Conservation (phyloP, 2,329 filamentous ascomycete species). For the Trichophyton rubrum region DNA sequence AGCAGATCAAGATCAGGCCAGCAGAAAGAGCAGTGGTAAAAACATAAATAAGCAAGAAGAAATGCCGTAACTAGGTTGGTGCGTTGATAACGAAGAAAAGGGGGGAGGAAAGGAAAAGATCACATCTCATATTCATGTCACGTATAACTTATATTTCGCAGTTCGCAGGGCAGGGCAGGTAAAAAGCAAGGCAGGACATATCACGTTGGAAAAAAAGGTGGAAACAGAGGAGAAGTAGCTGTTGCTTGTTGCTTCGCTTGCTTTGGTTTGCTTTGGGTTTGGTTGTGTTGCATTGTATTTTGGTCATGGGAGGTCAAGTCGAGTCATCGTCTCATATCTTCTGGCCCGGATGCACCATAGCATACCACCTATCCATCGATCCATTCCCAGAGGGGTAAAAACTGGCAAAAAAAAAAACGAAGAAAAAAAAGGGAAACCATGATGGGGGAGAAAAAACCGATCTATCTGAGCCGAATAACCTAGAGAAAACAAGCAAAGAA, state of each 20-base stretch:
- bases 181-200: not conserved
- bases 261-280: no score
- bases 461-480: not conserved
- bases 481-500: not conserved
- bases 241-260: no score
- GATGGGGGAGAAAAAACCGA: not conserved
- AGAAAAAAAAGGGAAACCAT: not conserved
- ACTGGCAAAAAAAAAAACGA: not conserved
- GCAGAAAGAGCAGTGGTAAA: not conserved
- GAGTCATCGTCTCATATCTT: no score
- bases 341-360: no score
- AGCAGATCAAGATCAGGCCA: not conserved
- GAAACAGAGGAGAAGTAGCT: not conserved
- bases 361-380: no score
- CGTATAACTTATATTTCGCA: slow-evolving; percentile 2
- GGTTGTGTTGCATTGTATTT: no score
- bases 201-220: not conserved
- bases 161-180: not conserved
- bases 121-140: slow-evolving; percentile 11
- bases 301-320: no score
- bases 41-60: not conserved
- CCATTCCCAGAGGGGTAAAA: not conserved
- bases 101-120: not conserved
- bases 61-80: not conserved
- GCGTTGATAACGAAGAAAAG: not conserved